These are phyloP conservation scores for Ambrosiella xylebori DNA, from an alignment of 2,329 filamentous ascomycete species.

Conservation along the genomic window DNA sequence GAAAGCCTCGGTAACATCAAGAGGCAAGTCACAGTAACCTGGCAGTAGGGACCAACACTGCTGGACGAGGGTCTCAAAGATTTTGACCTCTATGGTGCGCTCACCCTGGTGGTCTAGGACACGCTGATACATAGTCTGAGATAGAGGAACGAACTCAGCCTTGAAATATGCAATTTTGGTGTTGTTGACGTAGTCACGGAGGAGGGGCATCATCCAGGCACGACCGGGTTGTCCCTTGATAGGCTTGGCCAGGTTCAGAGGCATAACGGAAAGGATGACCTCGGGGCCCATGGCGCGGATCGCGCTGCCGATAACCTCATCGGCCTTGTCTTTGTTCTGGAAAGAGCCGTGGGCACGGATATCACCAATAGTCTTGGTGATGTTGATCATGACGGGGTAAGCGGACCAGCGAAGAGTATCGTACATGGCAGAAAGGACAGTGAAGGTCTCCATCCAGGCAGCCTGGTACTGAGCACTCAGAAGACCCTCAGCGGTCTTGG, in stretches of 20 bases:
- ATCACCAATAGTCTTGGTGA: slow-evolving; percentile 68
- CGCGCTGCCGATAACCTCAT: slow-evolving; percentile 74
- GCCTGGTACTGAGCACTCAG: slow-evolving; percentile 83
- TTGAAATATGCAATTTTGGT: slow-evolving; percentile 76
- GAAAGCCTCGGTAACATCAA: slow-evolving; percentile 61
- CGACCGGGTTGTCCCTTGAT: slow-evolving; percentile 63
- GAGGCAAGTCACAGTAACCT: slow-evolving; percentile 82
- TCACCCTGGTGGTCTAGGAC: slow-evolving; percentile 67
- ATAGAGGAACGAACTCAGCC: slow-evolving; percentile 71
- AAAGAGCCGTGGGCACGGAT: slow-evolving; percentile 79
- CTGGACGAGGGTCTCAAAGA: slow-evolving; percentile 89
- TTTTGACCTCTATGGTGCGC: slow-evolving; percentile 93
- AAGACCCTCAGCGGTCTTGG: slow-evolving; percentile 53
- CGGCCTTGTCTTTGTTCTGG: slow-evolving; percentile 83
- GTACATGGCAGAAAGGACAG: slow-evolving; percentile 71
- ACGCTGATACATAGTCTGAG: slow-evolving; percentile 74
- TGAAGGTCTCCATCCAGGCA: slow-evolving; percentile 90
- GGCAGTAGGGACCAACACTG: slow-evolving; percentile 91
- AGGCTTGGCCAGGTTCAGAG: slow-evolving; percentile 68
- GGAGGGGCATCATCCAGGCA: slow-evolving; percentile 85
- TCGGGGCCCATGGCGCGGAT: slow-evolving; percentile 82
- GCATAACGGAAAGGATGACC: slow-evolving; percentile 63
- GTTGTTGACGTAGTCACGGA: slow-evolving; percentile 80
- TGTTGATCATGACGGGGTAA: slow-evolving; percentile 56
- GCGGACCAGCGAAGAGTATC: slow-evolving; percentile 74